Conservation (phyloP, 1,284 basidiomycete genomes). For the Malassezia vespertilionis region DNA sequence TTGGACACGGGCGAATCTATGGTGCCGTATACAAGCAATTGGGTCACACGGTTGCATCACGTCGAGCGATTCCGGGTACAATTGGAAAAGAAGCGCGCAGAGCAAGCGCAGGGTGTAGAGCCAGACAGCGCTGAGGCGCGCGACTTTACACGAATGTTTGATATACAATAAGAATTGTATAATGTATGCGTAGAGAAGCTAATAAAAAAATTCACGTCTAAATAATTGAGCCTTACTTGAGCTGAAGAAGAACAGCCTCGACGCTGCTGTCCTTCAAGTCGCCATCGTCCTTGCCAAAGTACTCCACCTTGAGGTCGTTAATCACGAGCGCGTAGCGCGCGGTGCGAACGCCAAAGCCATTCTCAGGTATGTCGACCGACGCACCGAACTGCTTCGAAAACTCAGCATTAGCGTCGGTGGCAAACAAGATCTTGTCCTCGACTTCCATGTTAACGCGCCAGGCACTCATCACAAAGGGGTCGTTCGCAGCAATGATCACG, state of each 20-base stretch:
- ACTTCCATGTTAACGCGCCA: conserved; percentile 61
- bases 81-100: conserved; percentile 1
- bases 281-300: conserved; percentile 21
- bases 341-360: conserved; percentile 59
- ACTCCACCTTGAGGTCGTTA: conserved; percentile 56
- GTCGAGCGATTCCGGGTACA: conserved; percentile 19
- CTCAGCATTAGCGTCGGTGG: conserved; percentile 58
- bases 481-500: conserved; percentile 49
- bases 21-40: conserved; percentile 41
- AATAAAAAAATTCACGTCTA: neutral
- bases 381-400: conserved; percentile 61
- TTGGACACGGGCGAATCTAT: conserved; percentile 40
- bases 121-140: conserved; percentile 1
- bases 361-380: conserved; percentile 54
- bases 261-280: conserved; percentile 7
- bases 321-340: conserved; percentile 59
- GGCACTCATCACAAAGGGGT: conserved; percentile 50
- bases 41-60: conserved; percentile 31
- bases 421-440: conserved; percentile 62
- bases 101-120: conserved; percentile 1
- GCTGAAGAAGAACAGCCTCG: conserved; percentile 10
- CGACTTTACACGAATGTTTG: conserved; percentile 25
- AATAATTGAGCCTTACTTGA: too few species aligned
- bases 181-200: too few species aligned
- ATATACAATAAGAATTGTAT: neutral